Percentiles rank a stretch among this genome's conserved stretches.
These are phyloP conservation scores for Coniella vitis DNA, from an alignment of 2,329 filamentous ascomycete species.

Conservation along the genomic window DNA sequence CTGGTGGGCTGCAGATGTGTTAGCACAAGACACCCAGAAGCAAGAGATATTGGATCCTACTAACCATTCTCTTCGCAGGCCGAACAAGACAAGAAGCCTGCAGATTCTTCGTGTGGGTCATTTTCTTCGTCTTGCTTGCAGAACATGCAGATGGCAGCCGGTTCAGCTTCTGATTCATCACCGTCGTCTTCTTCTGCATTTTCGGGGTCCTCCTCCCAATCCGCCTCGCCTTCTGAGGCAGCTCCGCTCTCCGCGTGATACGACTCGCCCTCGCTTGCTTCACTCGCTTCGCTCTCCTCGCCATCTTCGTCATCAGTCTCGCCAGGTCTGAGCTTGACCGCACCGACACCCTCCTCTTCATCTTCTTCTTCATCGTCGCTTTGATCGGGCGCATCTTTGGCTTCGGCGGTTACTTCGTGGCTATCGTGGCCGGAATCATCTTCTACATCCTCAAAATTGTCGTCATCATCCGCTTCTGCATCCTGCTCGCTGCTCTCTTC, in stretches of 20 bases:
- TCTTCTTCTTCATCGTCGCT: constrained; percentile 26
- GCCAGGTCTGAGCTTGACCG: constrained; percentile 49
- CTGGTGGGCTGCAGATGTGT: constrained; percentile 66
- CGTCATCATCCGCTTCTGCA: constrained; percentile 17
- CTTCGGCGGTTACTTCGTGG: constrained; percentile 10
- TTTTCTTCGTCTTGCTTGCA: constrained; percentile 79
- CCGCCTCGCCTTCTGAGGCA: constrained; percentile 35
- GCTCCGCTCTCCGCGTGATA: constrained; percentile 32
- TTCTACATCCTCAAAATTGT: constrained; percentile 25
- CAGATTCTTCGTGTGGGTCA: constrained; percentile 74
- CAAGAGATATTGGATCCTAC: constrained; percentile 28
- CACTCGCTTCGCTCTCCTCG: constrained; percentile 17
- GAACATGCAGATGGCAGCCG: constrained; percentile 55
- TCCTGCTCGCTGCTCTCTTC: constrained; percentile 18
- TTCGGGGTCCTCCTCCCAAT: constrained; percentile 50
- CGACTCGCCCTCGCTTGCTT: constrained; percentile 28
- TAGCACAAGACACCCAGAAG: constrained; percentile 22
- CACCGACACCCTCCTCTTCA: constrained; percentile 48
- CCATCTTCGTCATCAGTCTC: constrained; percentile 39
- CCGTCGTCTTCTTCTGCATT: constrained; percentile 40
- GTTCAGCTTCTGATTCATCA: constrained; percentile 51
- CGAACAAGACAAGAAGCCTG: constrained; percentile 68
- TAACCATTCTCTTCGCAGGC: constrained; percentile 77
- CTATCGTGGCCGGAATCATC: constrained; percentile 23
- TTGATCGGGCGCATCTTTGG: constrained; percentile 16